Base-by-base conservation (phyloP, 805 yeast genomes). In the Candida taoyuanica region DNA sequence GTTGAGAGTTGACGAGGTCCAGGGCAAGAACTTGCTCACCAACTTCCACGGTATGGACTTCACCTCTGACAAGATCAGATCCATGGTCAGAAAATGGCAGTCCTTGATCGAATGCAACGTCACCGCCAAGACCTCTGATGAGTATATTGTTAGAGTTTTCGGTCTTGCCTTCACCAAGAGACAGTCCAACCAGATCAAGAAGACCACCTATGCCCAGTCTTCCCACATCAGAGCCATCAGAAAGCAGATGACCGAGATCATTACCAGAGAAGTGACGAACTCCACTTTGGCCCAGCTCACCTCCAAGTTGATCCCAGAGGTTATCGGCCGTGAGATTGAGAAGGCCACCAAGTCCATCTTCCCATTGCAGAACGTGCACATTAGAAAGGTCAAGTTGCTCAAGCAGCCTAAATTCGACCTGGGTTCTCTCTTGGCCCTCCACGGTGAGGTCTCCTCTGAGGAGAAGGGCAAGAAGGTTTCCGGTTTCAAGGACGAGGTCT, bases 11-110 rank as follows among this genome's bases (percentile, higher is more conserved):
- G 98, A 89, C 64, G 98, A 91, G 76, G 96, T 89, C 60, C 96
- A 91, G 77, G 98, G 97, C 76, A 86, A 87, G 78, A 88, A 89
- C 83, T 79, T 89, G 66, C 79, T 89, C 70, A 89, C 98, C 78
- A 91, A 91, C 94, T 91, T 89, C 94, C 97, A 89, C 80, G 98
- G 98, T 65, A 73, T 91, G 73, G 95, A 88, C 78, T 89, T 91
- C 83, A 89, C 98, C 65, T 77, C 95, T 53, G 97, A 89, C 78
- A 91, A 91, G 79, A 76, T 91, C 68, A 86, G 95, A 77, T 89
- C 97, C 43, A 79, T 91, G 70, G 97, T 89, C 52, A 87, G 97
- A 82, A 89, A 91, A 74, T 91, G 97, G 97, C 98, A 89, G 78
- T 81, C 96, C 54, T 78, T 91, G 71, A 94, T 89, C 60, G 98